Base-by-base conservation (phyloP, 2,329 filamentous ascomycete species). In the Colletotrichum tropicicola region DNA sequence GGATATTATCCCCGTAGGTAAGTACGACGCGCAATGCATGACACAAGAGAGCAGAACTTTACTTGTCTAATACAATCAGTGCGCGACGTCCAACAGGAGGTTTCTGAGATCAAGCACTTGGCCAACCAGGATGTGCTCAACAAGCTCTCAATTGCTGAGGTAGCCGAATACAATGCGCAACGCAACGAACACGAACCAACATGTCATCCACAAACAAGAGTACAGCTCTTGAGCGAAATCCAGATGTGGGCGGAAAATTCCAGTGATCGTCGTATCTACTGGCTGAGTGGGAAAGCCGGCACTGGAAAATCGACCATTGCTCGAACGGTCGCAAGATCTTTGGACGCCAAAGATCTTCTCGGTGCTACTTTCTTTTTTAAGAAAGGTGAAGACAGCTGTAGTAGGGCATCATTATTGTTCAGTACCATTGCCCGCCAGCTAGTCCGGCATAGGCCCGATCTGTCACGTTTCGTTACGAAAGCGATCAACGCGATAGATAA, bases 301-400 rank as follows among this genome's bases (percentile, higher is more conserved):
- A 69, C 63, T 2, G 70, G 69, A 1, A 72, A 72, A 43, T 71
- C 70, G 1, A 70, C 68, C 1, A 61, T 72, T 23, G 52, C 65
- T 4, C 65, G 67, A 9, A 68, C 61, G 3, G 25, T 69, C 2
- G 56, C 47, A 17, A 23, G 49, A 9, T 25, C 12, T 0, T 5
- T 64, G 1, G 27, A 21, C 23, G 4, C 13, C 2, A 3, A 15
- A 0, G 12, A 48, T 0, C 4, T 7, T 0, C 66, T 80, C 1
- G 74, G 68, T 0, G 77, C 75, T 0, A 78, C 74, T 6, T 83
- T 83, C 67, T 82, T 83, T 69, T 84, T 82, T 70, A 80, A 78
- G 37, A 74, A 69, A 55, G 79, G 74, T 1, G 76, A 77, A 45
- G 66, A 54, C 3, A 75, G 79, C 59, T 71, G 76, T n/a, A 73